Evolutionary conservation across 192 early-diverging fungal species (phyloP), one percentile per base, ranked within the genome.

Genomic region (Chytriomyces sp.): DNA sequence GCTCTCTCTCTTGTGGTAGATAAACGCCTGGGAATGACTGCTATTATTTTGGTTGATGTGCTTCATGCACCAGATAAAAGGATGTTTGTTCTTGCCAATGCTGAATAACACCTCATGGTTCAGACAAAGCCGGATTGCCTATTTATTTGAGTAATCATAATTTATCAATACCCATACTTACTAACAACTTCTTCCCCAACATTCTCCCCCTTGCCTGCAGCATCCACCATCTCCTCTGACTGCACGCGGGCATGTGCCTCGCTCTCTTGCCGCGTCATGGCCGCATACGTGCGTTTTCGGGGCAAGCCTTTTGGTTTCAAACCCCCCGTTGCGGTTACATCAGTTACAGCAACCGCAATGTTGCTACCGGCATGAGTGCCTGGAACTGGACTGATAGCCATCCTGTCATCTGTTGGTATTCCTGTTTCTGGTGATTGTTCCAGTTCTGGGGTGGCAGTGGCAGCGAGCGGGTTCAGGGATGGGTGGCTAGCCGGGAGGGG

Each of bases 101-200:
- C 10, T 49, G 41, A 49, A 49, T 10, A 49, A 17, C 12, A 62
- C 38, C 31, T 0, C 10, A 17, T 49, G 12, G 41, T 49, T 49
- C n/a, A 17, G 10, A 63, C 22, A 70, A 33, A 61, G 26, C 19
- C 10, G 3, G 17, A n/a, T n/a, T n/a, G n/a, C n/a, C n/a, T n/a
- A n/a, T n/a, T n/a, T n/a, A n/a, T n/a, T n/a, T n/a, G n/a, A n/a
- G n/a, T n/a, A n/a, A n/a, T n/a, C n/a, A n/a, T n/a, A n/a, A n/a
- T n/a, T n/a, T n/a, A n/a, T n/a, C n/a, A 79, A 73, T 79, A 79
- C 7, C 78, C 78, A 73, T 79, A 79, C 2, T 61, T 61, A 31
- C 8, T 39, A 14, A 75, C 59, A 34, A 72, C 62, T 25, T 25
- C 36, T n/a, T 66, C 66, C 2, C n/a, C 52, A 22, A 36, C 10